Evolutionary conservation across 2,329 filamentous ascomycete species (phyloP), one percentile per base, ranked within the genome.

Genomic region (Onygenales sp.): DNA sequence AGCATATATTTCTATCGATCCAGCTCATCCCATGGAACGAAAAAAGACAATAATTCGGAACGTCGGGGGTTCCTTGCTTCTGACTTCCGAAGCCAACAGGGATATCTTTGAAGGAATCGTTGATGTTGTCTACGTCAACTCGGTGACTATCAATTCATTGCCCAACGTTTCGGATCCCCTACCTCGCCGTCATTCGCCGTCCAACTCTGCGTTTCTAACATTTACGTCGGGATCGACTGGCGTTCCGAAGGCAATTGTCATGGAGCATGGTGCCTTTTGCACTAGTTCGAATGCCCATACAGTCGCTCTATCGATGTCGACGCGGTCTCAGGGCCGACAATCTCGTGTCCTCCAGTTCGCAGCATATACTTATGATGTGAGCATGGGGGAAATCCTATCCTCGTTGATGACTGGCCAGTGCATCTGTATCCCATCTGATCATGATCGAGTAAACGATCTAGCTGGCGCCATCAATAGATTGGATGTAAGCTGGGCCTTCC

Each of bases 331-430:
- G 9, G 64, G 70, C 1, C 54, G 64, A 1, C 65, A 64, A 1
- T 79, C 83, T 0, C 78, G 82, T 8, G 73, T 95, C 31, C 73
- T 95, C 0, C 90, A 95, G 67, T 82, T 86, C 2, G 93, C 87
- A 63, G 92, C 88, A 0, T 86, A 90, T 62, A 86, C 85, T 0
- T 95, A 94, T 63, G 88, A 94, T 64, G 78, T 93, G 1, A 93
- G 88, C 0, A 86, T 94, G 0, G 93, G 94, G 64, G 90, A 95
- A 63, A 91, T 94, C 7, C 91, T 95, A 65, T 94, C 89, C 60
- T 76, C 89, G 0, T 93, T 89, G 85, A 80, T 81, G 43, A 77
- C 78, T 32, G 89, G 89, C 3, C 88, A 91, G 73, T 86, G 85
- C 57, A 74, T 95, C 13, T 95, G 87, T 64, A 81, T 86, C 2